Evolutionary conservation across 768 basidiomycete genomes (phyloP).

Genomic region (Phanerochaete sordida): DNA sequence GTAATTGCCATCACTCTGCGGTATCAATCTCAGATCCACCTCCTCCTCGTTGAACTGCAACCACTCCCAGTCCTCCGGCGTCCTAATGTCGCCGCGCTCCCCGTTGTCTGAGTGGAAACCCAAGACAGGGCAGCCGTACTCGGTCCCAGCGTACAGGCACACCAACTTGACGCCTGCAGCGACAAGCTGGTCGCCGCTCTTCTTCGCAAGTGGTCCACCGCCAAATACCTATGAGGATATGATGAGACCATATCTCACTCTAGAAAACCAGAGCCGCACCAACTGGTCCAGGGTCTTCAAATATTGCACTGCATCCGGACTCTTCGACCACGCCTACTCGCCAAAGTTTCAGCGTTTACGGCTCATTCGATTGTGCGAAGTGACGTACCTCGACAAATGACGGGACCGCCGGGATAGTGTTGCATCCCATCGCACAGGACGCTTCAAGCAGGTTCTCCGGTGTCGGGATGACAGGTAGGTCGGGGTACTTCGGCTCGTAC

Average conservation of each 20-base stretch:
- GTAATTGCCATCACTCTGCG: slow-evolving; percentile 13
- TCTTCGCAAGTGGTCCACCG: slow-evolving; percentile 11
- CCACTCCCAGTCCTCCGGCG: slow-evolving; percentile 13
- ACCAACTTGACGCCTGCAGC: slow-evolving; percentile 1
- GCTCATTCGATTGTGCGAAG: not conserved
- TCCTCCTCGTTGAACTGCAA: slow-evolving; percentile 3
- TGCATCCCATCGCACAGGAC: slow-evolving; percentile 3
- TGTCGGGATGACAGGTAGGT: slow-evolving; percentile 11
- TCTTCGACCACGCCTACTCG: slow-evolving; percentile 12
- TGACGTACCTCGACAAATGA: slow-evolving; percentile 15
- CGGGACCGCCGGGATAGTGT: slow-evolving; percentile 6
- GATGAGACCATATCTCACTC: no score
- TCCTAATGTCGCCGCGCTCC: no score
- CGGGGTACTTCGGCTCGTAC: slow-evolving; percentile 6
- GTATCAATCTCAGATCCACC: slow-evolving; percentile 6
- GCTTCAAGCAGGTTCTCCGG: slow-evolving; percentile 9
- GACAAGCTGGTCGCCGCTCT: slow-evolving; percentile 8
- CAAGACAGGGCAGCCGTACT: slow-evolving; percentile 7
- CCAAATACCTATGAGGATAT: slow-evolving; percentile 5
- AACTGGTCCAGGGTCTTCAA: slow-evolving; percentile 5
- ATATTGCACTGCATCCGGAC: slow-evolving; percentile 5
- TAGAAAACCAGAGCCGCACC: not conserved
- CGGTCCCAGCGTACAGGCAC: slow-evolving; percentile 11
- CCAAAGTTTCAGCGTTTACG: not conserved
- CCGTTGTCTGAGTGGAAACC: not conserved